A percentile compares a stretch with the other conserved stretches of the same genome.
phyloP scores from a whole-genome alignment of 805 yeast species.

The Lachancea fermentati region DNA sequence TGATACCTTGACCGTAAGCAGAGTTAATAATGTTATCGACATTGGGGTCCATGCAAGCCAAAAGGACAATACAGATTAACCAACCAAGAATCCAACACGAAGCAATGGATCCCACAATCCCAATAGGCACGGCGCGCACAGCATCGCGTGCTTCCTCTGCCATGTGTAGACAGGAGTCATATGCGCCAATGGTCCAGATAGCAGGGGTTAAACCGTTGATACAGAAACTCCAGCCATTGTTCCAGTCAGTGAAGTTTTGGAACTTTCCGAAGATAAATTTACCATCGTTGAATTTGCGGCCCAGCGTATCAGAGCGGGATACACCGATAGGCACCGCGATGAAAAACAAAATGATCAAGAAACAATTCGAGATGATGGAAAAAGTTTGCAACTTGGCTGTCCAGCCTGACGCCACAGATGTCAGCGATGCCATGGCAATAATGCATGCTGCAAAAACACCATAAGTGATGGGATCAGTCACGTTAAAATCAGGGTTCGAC shows the following conservation, averaged over 20 bases:
- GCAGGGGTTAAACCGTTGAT: constrained; percentile 55
- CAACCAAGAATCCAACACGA: constrained; percentile 57
- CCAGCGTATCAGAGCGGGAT: constrained; percentile 22
- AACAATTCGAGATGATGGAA: constrained; percentile 47
- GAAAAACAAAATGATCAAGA: constrained; percentile 44
- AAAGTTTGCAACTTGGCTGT: constrained; percentile 51
- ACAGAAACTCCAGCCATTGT: constrained; percentile 51
- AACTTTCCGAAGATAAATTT: constrained; percentile 49
- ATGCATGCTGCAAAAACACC: constrained; percentile 59
- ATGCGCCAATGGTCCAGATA: constrained; percentile 73
- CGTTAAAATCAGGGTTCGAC: constrained; percentile 38
- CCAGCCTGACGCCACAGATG: constrained; percentile 47
- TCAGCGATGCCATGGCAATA: constrained; percentile 41
- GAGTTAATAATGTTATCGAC: constrained; percentile 39
- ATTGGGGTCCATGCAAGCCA: constrained; percentile 49
- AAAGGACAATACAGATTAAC: constrained; percentile 46
- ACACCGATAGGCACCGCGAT: constrained; percentile 56
- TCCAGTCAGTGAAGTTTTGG: constrained; percentile 48
- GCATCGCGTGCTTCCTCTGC: constrained; percentile 67
- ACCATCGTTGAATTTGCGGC: constrained; percentile 44
- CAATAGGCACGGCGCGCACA: constrained; percentile 56
- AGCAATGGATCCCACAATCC: constrained; percentile 52
- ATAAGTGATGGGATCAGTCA: constrained; percentile 47
- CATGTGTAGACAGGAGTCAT: constrained; percentile 69
- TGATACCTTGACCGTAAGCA: constrained; percentile 55